Evolutionary conservation across 2,329 filamentous ascomycete genomes (phyloP), one percentile per base, ranked within the genome.

Genomic region (Madurella fahalii): DNA sequence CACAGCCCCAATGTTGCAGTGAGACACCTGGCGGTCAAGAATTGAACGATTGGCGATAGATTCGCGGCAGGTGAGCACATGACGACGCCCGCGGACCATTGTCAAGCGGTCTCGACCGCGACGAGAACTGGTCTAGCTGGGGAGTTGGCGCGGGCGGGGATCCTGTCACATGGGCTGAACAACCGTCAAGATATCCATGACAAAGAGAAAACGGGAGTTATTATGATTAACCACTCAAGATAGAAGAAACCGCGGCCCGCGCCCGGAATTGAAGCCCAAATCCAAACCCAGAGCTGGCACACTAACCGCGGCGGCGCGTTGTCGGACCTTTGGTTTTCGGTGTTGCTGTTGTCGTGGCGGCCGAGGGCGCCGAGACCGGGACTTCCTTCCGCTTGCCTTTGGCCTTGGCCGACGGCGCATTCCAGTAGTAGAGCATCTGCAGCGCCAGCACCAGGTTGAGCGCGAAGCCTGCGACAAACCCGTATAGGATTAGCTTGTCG

Each of bases 401-500:
- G 7, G 63, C 70, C 61, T 70, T 68, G 13, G 65, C 68, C 67
- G 79, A 76, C 9, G 81, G 80, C 8, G 78, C 74, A 67, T 96
- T 96, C 94, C 94, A 99, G 78, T 97, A 97, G 74, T 92, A 95
- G 30, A 95, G 69, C 87, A 99, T 94, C 77, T 99, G 94, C 40
- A 80, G 74, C 13, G 92, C 92, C 54, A 99, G 79, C 53, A 99
- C 81, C 54, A 85, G 78, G 72, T 99, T 99, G 64, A 99, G 82
- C n/a, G 78, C 74, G 70, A 96, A 96, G 30, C 91, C 94, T 8
- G 91, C 90, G 52, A 97, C 75, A 78, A 95, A 97, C 48, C 92
- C 89, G 74, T 95, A 97, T 25, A 99, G 81, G 65, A 99, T 97
- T 56, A 97, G 80, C 74, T 92, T 92, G 73, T 99, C 94, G 70